Conservation (phyloP, 192 early-diverging fungal species). For the Podila horticola region DNA sequence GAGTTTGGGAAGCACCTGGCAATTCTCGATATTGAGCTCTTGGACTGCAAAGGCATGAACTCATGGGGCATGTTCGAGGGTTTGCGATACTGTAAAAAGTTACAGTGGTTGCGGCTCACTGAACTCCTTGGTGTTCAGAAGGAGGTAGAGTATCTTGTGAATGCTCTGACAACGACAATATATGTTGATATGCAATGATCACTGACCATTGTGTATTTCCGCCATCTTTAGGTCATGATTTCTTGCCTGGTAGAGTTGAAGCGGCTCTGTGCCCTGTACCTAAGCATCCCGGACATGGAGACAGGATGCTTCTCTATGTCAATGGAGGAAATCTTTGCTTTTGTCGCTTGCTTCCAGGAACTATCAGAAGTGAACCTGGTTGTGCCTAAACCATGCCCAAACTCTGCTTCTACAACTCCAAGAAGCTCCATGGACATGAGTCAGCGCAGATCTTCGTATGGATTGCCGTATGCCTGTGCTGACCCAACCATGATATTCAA, state of each 20-base stretch:
- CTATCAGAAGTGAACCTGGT: slow-evolving; percentile 27
- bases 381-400: slow-evolving; percentile 22
- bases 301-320: slow-evolving; percentile 18
- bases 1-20: slow-evolving; percentile 10
- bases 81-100: background rate
- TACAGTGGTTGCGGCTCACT: slow-evolving; percentile 19
- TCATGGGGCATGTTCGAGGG: slow-evolving; percentile 32
- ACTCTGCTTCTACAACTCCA: slow-evolving; percentile 31
- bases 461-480: slow-evolving; percentile 7
- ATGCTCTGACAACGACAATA: no score
- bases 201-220: background rate
- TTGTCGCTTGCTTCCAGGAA: slow-evolving; percentile 11
- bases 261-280: background rate
- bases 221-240: slow-evolving; percentile 7
- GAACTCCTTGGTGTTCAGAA: slow-evolving; percentile 20
- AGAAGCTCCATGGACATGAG: slow-evolving; percentile 21
- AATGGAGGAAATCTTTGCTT: slow-evolving; percentile 18
- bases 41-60: slow-evolving; percentile 22
- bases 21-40: slow-evolving; percentile 23
- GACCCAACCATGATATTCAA: slow-evolving; percentile 38
- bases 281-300: slow-evolving; percentile 17
- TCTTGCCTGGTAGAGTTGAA: slow-evolving; percentile 5
- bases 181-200: background rate
- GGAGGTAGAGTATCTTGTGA: background rate
- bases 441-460: background rate